Evolutionary conservation across 1,284 basidiomycete species (phyloP), one percentile per base, ranked within the genome.

Genomic region (Marasmius fiardii): DNA sequence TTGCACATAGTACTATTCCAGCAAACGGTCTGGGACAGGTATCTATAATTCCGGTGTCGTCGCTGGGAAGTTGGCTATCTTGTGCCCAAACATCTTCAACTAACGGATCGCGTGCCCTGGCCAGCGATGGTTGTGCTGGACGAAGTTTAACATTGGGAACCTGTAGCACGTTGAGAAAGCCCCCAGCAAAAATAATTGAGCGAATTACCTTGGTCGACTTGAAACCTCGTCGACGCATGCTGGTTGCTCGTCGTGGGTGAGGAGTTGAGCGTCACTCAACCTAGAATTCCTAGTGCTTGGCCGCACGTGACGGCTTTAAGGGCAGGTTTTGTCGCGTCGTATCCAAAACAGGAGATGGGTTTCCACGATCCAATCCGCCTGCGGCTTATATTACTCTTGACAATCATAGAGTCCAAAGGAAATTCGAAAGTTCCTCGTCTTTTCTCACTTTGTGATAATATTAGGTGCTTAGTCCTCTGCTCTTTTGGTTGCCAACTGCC

Each of bases 121-220:
- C n/a, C 20, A 26, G 71, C 54, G 67, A 64, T 43, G 69, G 69
- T 41, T 74, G 76, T n/a, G 83, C 80, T 5, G 89, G 85, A 18
- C 86, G 81, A 58, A 90, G 78, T 61, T 85, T 89, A 56, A 90
- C 88, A 71, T 86, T 86, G 1, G 88, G 88, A 6, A 90, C 86
- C 88, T 90, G 57, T 21, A 20, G 11, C 23, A 16, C 34, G 23
- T 37, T 21, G 31, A 21, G n/a, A n/a, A n/a, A n/a, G n/a, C 43
- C 3, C 3, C 18, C 2, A 14, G 4, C 11, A 50, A 43, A 53
- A 16, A 16, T 23, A 43, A 6, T 39, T 10, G 16, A 18, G 45
- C 0, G 31, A 16, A 60, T 7, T 55, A 74, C 80, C 68, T 80
- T 81, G 66, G 73, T 70, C 41, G 79, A 81, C 62, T 75, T 76